Base-by-base conservation (phyloP, 2,329 filamentous ascomycete genomes). In the Venturiaceae sp. region DNA sequence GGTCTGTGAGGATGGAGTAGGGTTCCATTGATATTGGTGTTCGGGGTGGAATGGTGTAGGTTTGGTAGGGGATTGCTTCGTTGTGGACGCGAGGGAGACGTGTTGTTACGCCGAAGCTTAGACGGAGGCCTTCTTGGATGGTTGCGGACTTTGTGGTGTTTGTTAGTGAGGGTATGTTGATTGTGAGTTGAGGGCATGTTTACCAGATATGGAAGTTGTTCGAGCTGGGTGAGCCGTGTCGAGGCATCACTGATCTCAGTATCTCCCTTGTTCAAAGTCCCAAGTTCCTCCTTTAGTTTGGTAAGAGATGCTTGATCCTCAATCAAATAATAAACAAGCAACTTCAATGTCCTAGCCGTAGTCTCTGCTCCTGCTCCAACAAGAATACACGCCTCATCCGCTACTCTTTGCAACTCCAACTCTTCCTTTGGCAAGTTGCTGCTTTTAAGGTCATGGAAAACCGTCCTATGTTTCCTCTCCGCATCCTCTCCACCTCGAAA, bases 81-180 rank as follows among this genome's bases (percentile, higher is more conserved):
- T 5, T 26, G n/a, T 23, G 5, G 6, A 23, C 9, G 14, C 54
- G 33, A 26, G 54, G 54, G 13, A 36, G 21, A 9, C 6, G 11
- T 13, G 34, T 56, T n/a, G 30, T 41, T 2, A 56, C 13, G 7
- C 34, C 34, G 19, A 26, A 46, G 37, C 37, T 39, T 39, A 19
- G 21, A 19, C 36, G 36, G 11, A 37, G 36, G n/a, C 36, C 36
- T 14, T 16, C 13, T 13, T 37, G 36, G 36, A 65, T 60, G 2
- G 71, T 65, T n/a, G 66, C 64, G 19, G 68, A 21, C 44, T 47
- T 11, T 47, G 21, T 6, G 50, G n/a, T 5, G 23, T 11, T 50
- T 50, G 23, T 50, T 50, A 50, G 9, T 16, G 44, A n/a, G n/a
- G n/a, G n/a, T n/a, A n/a, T n/a, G n/a, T n/a, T n/a, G n/a, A n/a